A percentile compares a stretch with the other conserved stretches of the same genome.
Evolutionary conservation across 176 grass and related monocot species (phyloP).

Genomic region (Pharus latifolius): DNA sequence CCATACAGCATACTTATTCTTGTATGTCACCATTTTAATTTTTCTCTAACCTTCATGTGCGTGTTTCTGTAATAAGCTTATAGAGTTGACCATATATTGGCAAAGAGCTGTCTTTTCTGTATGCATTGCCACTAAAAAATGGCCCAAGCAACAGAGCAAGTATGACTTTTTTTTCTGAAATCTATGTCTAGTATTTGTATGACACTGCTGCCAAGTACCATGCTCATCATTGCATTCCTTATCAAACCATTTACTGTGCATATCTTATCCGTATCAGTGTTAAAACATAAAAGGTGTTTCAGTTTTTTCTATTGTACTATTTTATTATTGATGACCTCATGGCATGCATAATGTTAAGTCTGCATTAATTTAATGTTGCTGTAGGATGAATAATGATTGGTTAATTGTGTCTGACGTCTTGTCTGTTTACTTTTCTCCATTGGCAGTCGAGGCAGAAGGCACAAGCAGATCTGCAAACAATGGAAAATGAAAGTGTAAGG

Average conservation of each 20-base stretch:
- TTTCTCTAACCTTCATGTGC: neutral
- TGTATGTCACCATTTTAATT: too few relatives aligned
- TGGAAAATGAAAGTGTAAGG: conserved; percentile 68
- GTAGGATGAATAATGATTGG: too few relatives aligned
- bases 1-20: neutral
- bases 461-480: conserved; percentile 57
- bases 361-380: neutral
- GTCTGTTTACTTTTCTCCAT: conserved; percentile 4
- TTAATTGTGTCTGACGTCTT: neutral
- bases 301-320: conserved; percentile 10
- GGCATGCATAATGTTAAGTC: neutral
- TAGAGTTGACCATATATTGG: too few relatives aligned
- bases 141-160: too few relatives aligned
- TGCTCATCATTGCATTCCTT: too few relatives aligned
- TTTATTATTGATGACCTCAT: neutral
- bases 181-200: too few relatives aligned
- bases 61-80: too few relatives aligned
- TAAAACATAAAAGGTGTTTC: too few relatives aligned
- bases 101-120: too few relatives aligned
- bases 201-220: too few relatives aligned
- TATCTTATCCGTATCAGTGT: neutral
- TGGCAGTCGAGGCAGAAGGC: conserved; percentile 93
- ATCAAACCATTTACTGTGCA: neutral
- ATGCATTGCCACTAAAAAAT: too few relatives aligned
- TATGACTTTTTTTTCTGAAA: too few relatives aligned